Conservation (phyloP, 2,329 filamentous ascomycete species). For the Lachnellula arida region DNA sequence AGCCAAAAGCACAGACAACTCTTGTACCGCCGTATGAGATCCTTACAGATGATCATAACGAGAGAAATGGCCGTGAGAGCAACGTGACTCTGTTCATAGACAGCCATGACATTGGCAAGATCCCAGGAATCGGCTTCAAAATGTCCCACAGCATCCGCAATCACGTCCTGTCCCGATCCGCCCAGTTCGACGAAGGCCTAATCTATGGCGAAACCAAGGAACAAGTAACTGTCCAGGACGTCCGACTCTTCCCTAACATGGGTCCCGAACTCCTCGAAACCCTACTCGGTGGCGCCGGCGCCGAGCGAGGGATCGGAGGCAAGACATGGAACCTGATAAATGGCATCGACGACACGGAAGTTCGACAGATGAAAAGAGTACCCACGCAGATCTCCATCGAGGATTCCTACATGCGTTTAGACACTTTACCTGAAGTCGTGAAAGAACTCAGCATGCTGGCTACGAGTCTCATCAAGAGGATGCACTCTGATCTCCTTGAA, state of each 20-base stretch:
- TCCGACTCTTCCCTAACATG: conserved; percentile 60
- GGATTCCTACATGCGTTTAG: conserved; percentile 76
- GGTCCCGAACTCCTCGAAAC: conserved; percentile 60
- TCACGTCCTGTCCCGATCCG: conserved; percentile 45
- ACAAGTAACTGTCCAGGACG: conserved; percentile 58
- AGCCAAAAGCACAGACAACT: conserved; percentile 83
- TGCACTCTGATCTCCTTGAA: conserved; percentile 70
- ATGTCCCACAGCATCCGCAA: conserved; percentile 64
- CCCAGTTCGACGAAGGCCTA: conserved; percentile 39
- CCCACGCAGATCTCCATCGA: conserved; percentile 92
- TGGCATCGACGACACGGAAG: conserved; percentile 71
- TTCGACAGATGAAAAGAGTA: conserved; percentile 64
- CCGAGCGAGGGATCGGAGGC: conserved; percentile 64
- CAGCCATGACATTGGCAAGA: conserved; percentile 66
- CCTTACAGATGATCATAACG: conserved; percentile 24
- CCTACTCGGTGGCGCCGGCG: conserved; percentile 65
- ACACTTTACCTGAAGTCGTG: conserved; percentile 57
- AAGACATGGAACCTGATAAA: conserved; percentile 76
- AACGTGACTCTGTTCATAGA: conserved; percentile 70
- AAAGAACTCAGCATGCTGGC: conserved; percentile 66
- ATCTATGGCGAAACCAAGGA: conserved; percentile 48
- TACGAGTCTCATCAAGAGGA: conserved; percentile 66
- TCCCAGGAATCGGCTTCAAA: conserved; percentile 83
- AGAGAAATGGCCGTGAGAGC: conserved; percentile 29
- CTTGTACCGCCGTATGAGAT: conserved; percentile 59